Base-by-base conservation (phyloP, 352 stramenopile genomes). In the Globisporangium polare region DNA sequence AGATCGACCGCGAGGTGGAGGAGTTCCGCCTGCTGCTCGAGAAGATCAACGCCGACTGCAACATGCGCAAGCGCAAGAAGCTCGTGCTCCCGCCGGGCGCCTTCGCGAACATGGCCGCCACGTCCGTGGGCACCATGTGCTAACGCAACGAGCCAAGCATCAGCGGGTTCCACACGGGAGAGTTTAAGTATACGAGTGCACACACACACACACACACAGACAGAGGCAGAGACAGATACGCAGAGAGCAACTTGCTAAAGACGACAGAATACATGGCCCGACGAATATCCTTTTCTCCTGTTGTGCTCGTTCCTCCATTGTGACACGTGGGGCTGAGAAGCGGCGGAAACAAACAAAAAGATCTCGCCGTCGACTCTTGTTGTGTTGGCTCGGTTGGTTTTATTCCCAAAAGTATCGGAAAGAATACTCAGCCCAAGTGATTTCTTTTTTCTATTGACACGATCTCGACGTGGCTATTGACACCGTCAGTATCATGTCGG, bases 1-100 rank as follows among this genome's bases (percentile, higher is more conserved):
- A 77, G 37, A 75, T 90, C 35, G 83, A 92, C 49, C 78, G 78
- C n/a, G 83, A 92, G 60, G 83, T 92, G 15, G 83, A 92, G 65
- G 74, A 81, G 49, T 92, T 92, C 50, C 79, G 83, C 24, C 39
- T 80, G 41, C 58, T 89, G 67, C 67, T 92, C 58, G 83, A 90
- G 65, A 83, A 86, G 62, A 89, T 90, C 63, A 83, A 86, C 62
- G 43, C 74, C 12, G 76, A 88, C 60, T 80, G 73, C 49, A 68
- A 68, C n/a, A 55, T 71, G 61, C 73, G 71, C 46, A 74, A 73
- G 39, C 79, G 79, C 55, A 80, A 84, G 66, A 92, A 92, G 65
- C 62, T 92, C 53, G 80, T 90, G 74, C 72, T 92, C 51, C 83
- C 80, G 42, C 80, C 80, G 0, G 83, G 80, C 9, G 72, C 83